These are phyloP conservation scores for Venturiaceae sp. DNA, from an alignment of 2,329 filamentous ascomycete species.

Conservation along the genomic window DNA sequence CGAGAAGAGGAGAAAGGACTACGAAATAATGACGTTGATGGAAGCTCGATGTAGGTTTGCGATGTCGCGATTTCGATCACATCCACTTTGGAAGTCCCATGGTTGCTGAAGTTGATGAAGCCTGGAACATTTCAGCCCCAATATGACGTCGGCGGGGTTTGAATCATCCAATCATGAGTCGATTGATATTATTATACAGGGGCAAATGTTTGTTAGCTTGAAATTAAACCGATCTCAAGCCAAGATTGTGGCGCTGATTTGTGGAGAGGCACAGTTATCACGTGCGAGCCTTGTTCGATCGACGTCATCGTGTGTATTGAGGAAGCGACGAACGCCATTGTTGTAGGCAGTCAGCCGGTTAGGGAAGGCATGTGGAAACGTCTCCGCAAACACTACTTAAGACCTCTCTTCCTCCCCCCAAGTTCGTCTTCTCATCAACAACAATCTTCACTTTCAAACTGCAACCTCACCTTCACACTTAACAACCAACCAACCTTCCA, in stretches of 20 bases:
- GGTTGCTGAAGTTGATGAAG: too few relatives aligned
- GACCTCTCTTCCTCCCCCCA: neutral
- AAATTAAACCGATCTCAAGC: too few relatives aligned
- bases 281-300: too few relatives aligned
- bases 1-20: neutral
- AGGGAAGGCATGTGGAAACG: too few relatives aligned
- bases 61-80: neutral
- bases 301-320: too few relatives aligned
- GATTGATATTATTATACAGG: too few relatives aligned
- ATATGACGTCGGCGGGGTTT: too few relatives aligned
- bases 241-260: too few relatives aligned
- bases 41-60: neutral
- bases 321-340: neutral
- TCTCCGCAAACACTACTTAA: neutral
- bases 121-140: too few relatives aligned
- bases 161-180: too few relatives aligned
- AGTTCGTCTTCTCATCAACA: neutral
- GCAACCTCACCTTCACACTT: constrained; percentile 7
- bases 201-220: too few relatives aligned
- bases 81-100: neutral
- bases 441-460: constrained; percentile 6
- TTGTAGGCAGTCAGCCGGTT: neutral
- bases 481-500: constrained; percentile 8
- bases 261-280: too few relatives aligned
- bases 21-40: neutral